Evolutionary conservation across 2,329 filamentous ascomycete genomes (phyloP).

Genomic region (Venturia pyrina): DNA sequence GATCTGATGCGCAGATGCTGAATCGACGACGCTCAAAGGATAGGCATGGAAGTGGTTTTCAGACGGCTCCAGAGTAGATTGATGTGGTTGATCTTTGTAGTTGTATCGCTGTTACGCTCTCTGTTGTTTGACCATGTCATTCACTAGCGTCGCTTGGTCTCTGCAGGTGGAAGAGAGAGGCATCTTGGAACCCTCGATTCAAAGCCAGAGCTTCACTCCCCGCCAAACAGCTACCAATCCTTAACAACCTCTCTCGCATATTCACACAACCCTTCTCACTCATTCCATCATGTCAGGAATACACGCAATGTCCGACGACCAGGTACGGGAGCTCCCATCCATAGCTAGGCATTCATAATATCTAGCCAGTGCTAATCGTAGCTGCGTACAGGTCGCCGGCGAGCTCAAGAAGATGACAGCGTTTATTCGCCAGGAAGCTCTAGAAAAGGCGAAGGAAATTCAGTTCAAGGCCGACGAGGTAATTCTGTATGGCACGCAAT

Average conservation of each 20-base stretch:
- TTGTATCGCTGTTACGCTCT: not conserved
- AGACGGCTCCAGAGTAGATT: not conserved
- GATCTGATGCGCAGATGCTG: not conserved
- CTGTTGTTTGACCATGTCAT: not conserved
- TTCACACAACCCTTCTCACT: not conserved
- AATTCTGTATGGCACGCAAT: not conserved
- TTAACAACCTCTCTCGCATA: not conserved
- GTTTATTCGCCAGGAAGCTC: conserved; percentile 98
- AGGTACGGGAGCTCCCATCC: conserved; percentile 48
- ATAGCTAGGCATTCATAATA: conserved; percentile 14
- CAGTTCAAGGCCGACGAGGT: conserved; percentile 90
- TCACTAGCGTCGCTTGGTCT: not conserved
- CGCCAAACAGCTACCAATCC: not conserved
- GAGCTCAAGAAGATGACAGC: conserved; percentile 99
- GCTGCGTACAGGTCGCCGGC: conserved; percentile 65
- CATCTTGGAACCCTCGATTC: not conserved
- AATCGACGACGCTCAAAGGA: not conserved
- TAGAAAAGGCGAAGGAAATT: conserved; percentile 95
- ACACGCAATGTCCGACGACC: conserved; percentile 94
- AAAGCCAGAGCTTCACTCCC: not conserved
- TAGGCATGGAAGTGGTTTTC: not conserved
- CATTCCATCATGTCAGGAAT: conserved; percentile 67
- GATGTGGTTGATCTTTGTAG: not conserved
- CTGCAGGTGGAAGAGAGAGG: too few species aligned
- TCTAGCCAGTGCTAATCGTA: not conserved